Base-by-base conservation (phyloP, 2,329 filamentous ascomycete species). In the Colletotrichum scovillei region DNA sequence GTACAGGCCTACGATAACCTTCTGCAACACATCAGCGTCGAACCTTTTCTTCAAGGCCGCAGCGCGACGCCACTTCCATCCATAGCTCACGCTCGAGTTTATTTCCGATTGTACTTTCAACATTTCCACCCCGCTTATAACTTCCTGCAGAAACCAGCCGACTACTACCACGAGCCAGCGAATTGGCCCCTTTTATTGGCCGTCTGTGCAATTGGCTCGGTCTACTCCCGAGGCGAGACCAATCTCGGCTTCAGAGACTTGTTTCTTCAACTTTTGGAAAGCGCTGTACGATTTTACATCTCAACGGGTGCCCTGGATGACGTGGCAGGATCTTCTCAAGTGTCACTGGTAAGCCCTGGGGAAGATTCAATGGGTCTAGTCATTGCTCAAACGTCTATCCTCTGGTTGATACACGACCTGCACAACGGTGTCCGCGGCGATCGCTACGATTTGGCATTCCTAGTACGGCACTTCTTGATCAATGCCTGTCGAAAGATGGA, bases 101-200 rank as follows among this genome's bases (percentile, higher is more conserved):
- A 70, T 49, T 63, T 63, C n/a, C 71, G 67, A 4, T 26, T 70
- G 5, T 73, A 67, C 35, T 73, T 73, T 28, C 52, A 56, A 52
- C 26, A 63, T 46, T 73, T 73, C 32, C 67, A 73, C 57, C 71
- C 71, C 12, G 32, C 71, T 4, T 63, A 66, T 8, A 62, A 67
- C 7, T 70, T 73, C n/a, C 24, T 70, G 2, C 53, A 60, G 26
- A 46, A 55, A 7, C 22, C 38, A 3, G 3, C 38, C 38, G 16
- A 24, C 12, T 53, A 14, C 4, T 53, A 24, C 5, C 19, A 53
- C 9, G 49, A 53, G 12, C 49, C 49, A 14, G 8, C 49, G 0
- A 14, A 24, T 24, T 53, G 49, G 49, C 49, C 9, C 4, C 49
- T 53, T 6, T 4, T 53, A 6, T 53, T 53, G 22, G 49, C 49